Base-by-base conservation (phyloP, 2,329 filamentous ascomycete species). In the Pezicula radicicola region DNA sequence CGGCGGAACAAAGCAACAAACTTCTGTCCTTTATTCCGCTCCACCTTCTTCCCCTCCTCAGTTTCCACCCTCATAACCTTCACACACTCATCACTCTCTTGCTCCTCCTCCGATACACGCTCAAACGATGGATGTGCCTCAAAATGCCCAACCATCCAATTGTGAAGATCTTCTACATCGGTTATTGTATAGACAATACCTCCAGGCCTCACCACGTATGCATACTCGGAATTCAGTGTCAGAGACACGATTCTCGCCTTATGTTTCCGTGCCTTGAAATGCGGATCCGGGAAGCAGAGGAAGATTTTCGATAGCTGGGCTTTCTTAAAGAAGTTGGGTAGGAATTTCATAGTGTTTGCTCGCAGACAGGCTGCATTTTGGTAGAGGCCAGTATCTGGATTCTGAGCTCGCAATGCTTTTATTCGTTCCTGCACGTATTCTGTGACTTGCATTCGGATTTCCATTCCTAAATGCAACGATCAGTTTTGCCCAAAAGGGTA, bases 301-400 rank as follows among this genome's bases (percentile, higher is more conserved):
- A 99, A 99, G 66, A 97, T 89, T 67, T 95, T 95, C 57, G 80
- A 82, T 13, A 99, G 82, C 68, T 97, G 92, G 13, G 74, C 77
- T 64, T 86, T 88, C 50, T 73, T 75, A 77, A 99, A 97, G 77
- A 97, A 96, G 68, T 99, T 97, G 56, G 95, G 93, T n/a, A 99
- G 77, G 71, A 97, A 99, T 70, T 99, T 99, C 94, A 99, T 99
- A 5, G 91, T 90, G 74, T 99, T 99, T 59, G 90, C 89, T 56
- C 94, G 87, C 45, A 99, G 76, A 66, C 91, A 95, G 33, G 88
- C 85, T 49, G 93, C 87, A 69, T 99, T 99, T 66, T 95, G 87
- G 69, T 91, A 97, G 44, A 75, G 70, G 47, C 72, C 70, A 27
- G 68, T 66, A 6, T 75, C 73, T 6, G 73, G 65, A 57, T 82